phyloP scores from a whole-genome alignment of 345 rosid species.

The Heritiera littoralis region DNA sequence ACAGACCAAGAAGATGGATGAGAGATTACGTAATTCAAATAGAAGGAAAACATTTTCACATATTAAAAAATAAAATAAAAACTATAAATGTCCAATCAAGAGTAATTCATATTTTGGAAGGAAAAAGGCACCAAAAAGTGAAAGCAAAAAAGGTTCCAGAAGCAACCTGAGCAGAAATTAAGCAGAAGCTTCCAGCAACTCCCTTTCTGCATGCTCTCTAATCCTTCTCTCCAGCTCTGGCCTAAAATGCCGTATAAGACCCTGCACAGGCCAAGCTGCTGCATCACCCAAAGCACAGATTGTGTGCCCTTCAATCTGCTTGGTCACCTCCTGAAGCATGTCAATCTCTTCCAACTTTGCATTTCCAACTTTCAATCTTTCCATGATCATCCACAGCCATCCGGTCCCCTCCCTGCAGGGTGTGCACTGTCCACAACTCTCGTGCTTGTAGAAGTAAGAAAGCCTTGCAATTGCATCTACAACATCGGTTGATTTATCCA shows the following conservation, averaged over 20 bases:
- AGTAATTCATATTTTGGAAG: background rate
- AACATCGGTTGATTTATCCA: constrained; percentile 97
- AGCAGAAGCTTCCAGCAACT: constrained; percentile 89
- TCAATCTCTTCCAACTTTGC: constrained; percentile 97
- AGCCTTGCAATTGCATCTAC: constrained; percentile 98
- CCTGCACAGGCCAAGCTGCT: constrained; percentile 99
- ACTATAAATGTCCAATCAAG: background rate
- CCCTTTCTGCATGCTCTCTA: constrained; percentile 82
- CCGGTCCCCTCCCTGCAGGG: constrained; percentile 98
- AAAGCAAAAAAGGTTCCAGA: background rate
- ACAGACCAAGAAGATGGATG: background rate
- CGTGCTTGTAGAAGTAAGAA: constrained; percentile 97
- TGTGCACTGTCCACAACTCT: constrained; percentile 98
- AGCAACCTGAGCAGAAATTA: constrained; percentile 33
- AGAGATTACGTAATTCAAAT: background rate
- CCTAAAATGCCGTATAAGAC: constrained; percentile 94
- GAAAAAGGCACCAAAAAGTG: background rate
- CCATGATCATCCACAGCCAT: constrained; percentile 99
- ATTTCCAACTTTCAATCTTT: constrained; percentile 91
- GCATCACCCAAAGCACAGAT: constrained; percentile 99
- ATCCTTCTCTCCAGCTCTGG: constrained; percentile 98
- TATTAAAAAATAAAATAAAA: background rate
- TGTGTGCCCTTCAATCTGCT: constrained; percentile 99
- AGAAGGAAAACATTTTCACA: background rate
- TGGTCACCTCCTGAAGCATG: constrained; percentile 97